These are phyloP conservation scores for Solanum hybrid DNA, from an alignment of 305 asterid genomes.

Conservation along the genomic window DNA sequence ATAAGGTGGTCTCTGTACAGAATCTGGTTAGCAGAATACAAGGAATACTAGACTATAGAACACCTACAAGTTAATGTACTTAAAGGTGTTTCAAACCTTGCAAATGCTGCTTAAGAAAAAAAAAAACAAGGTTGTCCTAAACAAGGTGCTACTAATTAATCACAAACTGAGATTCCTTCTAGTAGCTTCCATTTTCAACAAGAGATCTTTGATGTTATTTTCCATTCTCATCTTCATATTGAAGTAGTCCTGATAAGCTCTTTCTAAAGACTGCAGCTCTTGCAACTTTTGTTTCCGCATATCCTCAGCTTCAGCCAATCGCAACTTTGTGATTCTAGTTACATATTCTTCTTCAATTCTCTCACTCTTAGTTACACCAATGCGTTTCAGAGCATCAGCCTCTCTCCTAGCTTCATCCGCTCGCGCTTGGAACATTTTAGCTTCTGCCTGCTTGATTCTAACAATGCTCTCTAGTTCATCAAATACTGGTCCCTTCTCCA, in stretches of 20 bases:
- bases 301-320: slow-evolving; percentile 75
- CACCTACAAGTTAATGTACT: slow-evolving; percentile 20
- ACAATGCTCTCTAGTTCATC: slow-evolving; percentile 90
- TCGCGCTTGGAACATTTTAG: slow-evolving; percentile 78
- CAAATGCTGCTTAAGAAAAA: background rate
- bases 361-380: slow-evolving; percentile 47
- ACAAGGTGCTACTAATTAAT: slow-evolving; percentile 5
- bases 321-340: slow-evolving; percentile 51
- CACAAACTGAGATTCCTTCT: slow-evolving; percentile 59
- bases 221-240: slow-evolving; percentile 89
- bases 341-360: slow-evolving; percentile 53
- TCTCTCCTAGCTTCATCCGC: slow-evolving; percentile 91
- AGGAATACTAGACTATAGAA: slow-evolving; percentile 12
- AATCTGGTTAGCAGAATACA: slow-evolving; percentile 35
- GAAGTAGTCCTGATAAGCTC: slow-evolving; percentile 64
- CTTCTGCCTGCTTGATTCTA: slow-evolving; percentile 84
- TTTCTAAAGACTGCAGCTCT: slow-evolving; percentile 61
- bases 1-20: slow-evolving; percentile 22
- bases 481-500: slow-evolving; percentile 43
- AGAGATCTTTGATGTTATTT: slow-evolving; percentile 71
- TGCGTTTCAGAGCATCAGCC: slow-evolving; percentile 72
- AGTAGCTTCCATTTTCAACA: slow-evolving; percentile 85
- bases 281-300: slow-evolving; percentile 76
- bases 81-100: background rate
- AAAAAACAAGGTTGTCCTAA: background rate